Evolutionary conservation across 2,329 filamentous ascomycete genomes (phyloP), one percentile per base, ranked within the genome.

Genomic region (Mariannaea elegans): DNA sequence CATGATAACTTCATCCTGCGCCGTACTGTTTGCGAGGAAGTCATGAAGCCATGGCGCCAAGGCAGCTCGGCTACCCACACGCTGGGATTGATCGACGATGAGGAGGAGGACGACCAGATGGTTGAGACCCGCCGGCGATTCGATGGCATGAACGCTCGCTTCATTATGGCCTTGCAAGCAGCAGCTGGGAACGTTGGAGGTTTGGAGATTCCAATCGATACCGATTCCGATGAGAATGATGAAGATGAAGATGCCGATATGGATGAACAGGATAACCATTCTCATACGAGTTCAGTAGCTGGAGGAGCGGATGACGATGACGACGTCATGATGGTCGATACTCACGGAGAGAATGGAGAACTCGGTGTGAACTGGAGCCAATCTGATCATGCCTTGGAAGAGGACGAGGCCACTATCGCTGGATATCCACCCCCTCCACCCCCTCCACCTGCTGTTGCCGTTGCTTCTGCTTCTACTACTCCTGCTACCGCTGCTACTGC

Each of bases 61-160:
- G 95, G 95, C 6, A 98, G 95, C 72, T 85, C 87, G 56, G 95
- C 90, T 7, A 89, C 84, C 42, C 94, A 98, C 73, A 90, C 88
- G 18, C 36, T 71, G 18, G 76, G 76, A 3, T 38, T 78, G 7
- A 81, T 79, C 32, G 80, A 79, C 34, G 78, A 79, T 24, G 75
- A 80, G 49, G 80, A 81, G 13, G 79, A 81, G 51, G 82, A 83
- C 31, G 77, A 83, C 2, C 82, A 83, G 54, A 77, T 80, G 12
- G 78, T 80, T 27, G 77, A 80, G 4, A 77, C 68, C 1, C 66
- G 71, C 34, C 64, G 63, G 7, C 65, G 70, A 18, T 65, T 75
- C 21, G 70, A 73, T 27, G 71, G 72, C 4, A 69, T 76, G 42
- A 78, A 76, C 56, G 73, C 75, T 2, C 72, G 72, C 13, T 77